Evolutionary conservation across 306 rosid genomes (phyloP).

Genomic region (Quercus glauca): DNA sequence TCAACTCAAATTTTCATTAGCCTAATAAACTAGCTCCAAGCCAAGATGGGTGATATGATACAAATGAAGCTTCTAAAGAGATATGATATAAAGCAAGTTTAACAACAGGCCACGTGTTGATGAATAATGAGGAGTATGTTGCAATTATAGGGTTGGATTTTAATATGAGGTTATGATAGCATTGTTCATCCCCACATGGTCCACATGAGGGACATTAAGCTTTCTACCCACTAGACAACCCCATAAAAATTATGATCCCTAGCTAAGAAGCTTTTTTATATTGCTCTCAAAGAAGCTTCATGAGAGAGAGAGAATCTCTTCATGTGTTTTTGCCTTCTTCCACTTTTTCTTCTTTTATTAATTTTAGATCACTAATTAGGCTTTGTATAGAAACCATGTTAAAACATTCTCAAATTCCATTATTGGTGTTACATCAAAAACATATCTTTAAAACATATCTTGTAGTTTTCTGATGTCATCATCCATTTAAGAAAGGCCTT

Average conservation of each 20-base stretch:
- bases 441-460: not conserved
- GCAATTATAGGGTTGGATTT: slow-evolving; percentile 31
- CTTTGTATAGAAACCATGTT: not conserved
- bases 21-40: not conserved
- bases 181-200: slow-evolving; percentile 45
- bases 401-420: not conserved
- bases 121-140: slow-evolving; percentile 29
- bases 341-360: too few species aligned
- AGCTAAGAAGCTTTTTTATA: slow-evolving; percentile 8
- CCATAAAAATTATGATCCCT: slow-evolving; percentile 22
- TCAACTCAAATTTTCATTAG: slow-evolving; percentile 10
- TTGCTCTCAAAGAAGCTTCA: not conserved
- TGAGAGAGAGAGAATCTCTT: not conserved
- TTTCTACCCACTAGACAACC: slow-evolving; percentile 29
- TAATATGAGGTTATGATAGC: slow-evolving; percentile 24
- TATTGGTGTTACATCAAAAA: not conserved
- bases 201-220: slow-evolving; percentile 29
- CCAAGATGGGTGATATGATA: slow-evolving; percentile 21
- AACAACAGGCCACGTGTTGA: slow-evolving; percentile 28
- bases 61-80: slow-evolving; percentile 30
- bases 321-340: not conserved
- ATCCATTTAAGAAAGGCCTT: not conserved
- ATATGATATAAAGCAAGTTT: slow-evolving; percentile 1
- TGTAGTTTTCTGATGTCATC: not conserved
- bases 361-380: not conserved